A percentile compares a stretch with the other conserved stretches of the same genome.
phyloP scores from a whole-genome alignment of 768 basidiomycete species.

The Tephrocybe sp. region DNA sequence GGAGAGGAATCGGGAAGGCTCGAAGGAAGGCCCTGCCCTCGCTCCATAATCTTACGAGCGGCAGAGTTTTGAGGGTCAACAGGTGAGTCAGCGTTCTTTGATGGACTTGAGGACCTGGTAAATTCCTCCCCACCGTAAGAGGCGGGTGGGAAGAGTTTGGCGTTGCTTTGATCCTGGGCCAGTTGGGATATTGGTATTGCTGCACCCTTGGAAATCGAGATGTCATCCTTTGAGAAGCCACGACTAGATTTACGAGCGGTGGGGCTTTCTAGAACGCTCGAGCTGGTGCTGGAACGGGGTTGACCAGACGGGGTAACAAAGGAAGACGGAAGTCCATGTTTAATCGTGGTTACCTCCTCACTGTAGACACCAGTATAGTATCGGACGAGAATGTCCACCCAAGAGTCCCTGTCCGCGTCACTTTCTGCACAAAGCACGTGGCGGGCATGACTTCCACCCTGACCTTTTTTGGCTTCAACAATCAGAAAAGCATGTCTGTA shows the following conservation, averaged over 20 bases:
- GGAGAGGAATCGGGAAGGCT: conserved; percentile 55
- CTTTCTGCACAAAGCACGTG: conserved; percentile 98
- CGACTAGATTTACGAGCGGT: conserved; percentile 36
- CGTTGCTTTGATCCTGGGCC: conserved; percentile 49
- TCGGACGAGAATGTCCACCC: conserved; percentile 92
- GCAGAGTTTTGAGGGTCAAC: conserved; percentile 36
- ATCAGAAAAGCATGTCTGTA: conserved; percentile 98
- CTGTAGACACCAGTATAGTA: conserved; percentile 83
- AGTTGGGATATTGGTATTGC: conserved; percentile 58
- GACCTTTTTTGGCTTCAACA: conserved; percentile 80
- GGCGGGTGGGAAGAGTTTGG: conserved; percentile 56
- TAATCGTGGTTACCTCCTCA: conserved; percentile 49
- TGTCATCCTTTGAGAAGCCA: conserved; percentile 57
- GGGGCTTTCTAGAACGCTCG: conserved; percentile 30
- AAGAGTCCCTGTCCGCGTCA: conserved; percentile 87
- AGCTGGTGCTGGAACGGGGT: conserved; percentile 55
- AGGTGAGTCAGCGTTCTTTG: conserved; percentile 49
- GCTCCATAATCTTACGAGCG: conserved; percentile 40
- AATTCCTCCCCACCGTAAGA: conserved; percentile 32
- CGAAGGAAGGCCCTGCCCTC: conserved; percentile 42
- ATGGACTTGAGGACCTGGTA: conserved; percentile 48
- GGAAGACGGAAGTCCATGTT: conserved; percentile 31
- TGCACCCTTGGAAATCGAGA: conserved; percentile 42
- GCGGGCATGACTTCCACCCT: conserved; percentile 65
- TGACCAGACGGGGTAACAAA: conserved; percentile 28